These are phyloP conservation scores for Tylopilus balloui DNA, from an alignment of 768 basidiomycete species.

Conservation along the genomic window DNA sequence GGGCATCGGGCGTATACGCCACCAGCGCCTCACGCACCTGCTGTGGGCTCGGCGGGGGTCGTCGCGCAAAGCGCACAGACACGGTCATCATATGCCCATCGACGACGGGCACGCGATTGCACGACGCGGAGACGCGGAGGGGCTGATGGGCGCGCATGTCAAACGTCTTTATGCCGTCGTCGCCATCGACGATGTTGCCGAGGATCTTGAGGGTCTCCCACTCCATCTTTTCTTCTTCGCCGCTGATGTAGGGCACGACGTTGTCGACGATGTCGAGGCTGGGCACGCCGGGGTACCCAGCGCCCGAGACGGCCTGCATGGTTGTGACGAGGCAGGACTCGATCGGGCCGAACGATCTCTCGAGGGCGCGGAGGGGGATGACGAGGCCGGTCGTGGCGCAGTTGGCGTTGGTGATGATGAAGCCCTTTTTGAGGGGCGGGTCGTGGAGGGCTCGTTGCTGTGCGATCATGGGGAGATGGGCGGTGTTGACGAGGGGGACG, in stretches of 20 bases:
- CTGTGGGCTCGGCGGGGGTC: conserved; percentile 81
- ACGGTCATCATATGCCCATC: conserved; percentile 94
- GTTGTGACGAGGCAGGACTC: conserved; percentile 90
- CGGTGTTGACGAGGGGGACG: conserved; percentile 92
- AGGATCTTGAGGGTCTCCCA: conserved; percentile 99
- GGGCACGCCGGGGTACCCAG: conserved; percentile 93
- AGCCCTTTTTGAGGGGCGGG: conserved; percentile 73
- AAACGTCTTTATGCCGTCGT: conserved; percentile 57
- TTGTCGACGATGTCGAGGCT: conserved; percentile 93
- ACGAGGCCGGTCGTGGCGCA: conserved; percentile 94
- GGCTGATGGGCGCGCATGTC: conserved; percentile 82
- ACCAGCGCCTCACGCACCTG: conserved; percentile 80
- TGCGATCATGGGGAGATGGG: conserved; percentile 76
- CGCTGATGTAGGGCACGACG: conserved; percentile 88
- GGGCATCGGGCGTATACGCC: conserved; percentile 72
- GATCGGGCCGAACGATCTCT: conserved; percentile 90
- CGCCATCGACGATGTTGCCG: conserved; percentile 64
- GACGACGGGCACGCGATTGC: conserved; percentile 93
- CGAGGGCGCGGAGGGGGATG: conserved; percentile 86
- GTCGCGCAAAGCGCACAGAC: conserved; percentile 73
- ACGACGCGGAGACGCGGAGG: conserved; percentile 86
- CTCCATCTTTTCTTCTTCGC: conserved; percentile 97
- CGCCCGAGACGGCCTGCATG: conserved; percentile 96
- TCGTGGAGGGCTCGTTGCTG: conserved; percentile 72
- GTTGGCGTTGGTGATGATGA: conserved; percentile 98